Conservation (phyloP, 352 stramenopile genomes). For the Globisporangium ultimum region DNA sequence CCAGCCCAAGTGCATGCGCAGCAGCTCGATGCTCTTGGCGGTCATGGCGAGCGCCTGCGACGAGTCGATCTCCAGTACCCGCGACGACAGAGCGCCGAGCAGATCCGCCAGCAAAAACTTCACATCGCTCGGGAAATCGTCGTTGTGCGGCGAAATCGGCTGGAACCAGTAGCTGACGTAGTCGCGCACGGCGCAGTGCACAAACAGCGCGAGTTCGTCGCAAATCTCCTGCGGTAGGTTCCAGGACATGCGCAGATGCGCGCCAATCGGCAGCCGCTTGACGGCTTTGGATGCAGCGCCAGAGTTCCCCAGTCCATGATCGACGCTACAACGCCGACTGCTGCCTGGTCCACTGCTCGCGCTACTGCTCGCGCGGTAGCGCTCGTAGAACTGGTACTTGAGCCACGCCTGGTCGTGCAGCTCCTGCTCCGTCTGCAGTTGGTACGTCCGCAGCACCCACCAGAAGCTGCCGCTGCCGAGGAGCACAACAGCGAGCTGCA, state of each 20-base stretch:
- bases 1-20: conserved; percentile 73
- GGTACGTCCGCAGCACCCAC: conserved; percentile 58
- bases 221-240: conserved; percentile 49
- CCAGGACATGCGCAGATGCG: conserved; percentile 60
- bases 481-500: conserved; percentile 44
- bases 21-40: conserved; percentile 57
- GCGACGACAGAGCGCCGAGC: conserved; percentile 47
- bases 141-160: conserved; percentile 47
- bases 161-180: conserved; percentile 72
- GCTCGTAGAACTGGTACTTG: conserved; percentile 49
- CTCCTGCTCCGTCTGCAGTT: conserved; percentile 63
- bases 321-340: background rate
- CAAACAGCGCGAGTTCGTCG: conserved; percentile 56
- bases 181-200: conserved; percentile 45
- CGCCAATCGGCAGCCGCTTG: conserved; percentile 58
- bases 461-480: conserved; percentile 50
- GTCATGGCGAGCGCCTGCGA: conserved; percentile 60
- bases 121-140: conserved; percentile 67
- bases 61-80: conserved; percentile 66
- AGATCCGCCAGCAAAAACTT: conserved; percentile 64
- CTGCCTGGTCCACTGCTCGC: conserved; percentile 3
- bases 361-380: conserved; percentile 32
- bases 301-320: conserved; percentile 33
- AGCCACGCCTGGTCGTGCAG: conserved; percentile 44
- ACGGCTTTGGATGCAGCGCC: conserved; percentile 35